phyloP scores from a whole-genome alignment of 192 early-diverging fungal genomes.

The Irineochytrium annulatum region DNA sequence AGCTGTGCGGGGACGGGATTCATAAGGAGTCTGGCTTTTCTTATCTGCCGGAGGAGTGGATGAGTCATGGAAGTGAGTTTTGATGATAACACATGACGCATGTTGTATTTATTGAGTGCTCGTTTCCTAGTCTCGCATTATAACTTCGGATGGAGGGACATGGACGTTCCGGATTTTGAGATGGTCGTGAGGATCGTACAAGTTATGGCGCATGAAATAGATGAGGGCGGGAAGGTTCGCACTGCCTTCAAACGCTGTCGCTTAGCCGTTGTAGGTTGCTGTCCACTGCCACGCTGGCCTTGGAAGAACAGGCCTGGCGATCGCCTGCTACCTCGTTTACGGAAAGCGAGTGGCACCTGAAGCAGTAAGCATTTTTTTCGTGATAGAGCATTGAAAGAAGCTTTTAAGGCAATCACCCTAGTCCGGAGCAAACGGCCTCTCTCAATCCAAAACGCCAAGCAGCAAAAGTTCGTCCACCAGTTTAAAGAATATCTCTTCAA shows the following conservation, averaged over 20 bases:
- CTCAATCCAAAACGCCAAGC: constrained; percentile 44
- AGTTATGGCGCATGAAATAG: constrained; percentile 41
- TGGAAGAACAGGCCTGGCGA: constrained; percentile 43
- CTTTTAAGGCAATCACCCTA: constrained; percentile 24
- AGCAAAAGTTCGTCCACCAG: constrained; percentile 31
- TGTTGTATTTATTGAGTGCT: not conserved
- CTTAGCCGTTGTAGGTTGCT: constrained; percentile 18
- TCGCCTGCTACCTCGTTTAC: constrained; percentile 50
- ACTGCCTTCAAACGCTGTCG: not conserved
- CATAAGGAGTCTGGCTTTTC: constrained; percentile 27
- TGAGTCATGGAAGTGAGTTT: constrained; percentile 32
- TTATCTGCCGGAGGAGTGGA: constrained; percentile 43
- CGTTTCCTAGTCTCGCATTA: constrained; percentile 35
- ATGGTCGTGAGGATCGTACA: constrained; percentile 42
- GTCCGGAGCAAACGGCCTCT: constrained; percentile 27
- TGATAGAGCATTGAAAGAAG: not conserved
- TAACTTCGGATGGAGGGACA: constrained; percentile 46
- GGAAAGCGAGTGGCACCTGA: constrained; percentile 20
- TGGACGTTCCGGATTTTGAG: constrained; percentile 39
- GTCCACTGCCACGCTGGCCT: constrained; percentile 54
- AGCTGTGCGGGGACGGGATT: constrained; percentile 41
- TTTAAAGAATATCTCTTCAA: constrained; percentile 33
- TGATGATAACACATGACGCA: too few species aligned
- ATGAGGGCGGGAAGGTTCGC: constrained; percentile 24
- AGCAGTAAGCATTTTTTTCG: constrained; percentile 10